These are phyloP conservation scores for Nicotiana tomentosiformis DNA, from an alignment of 257 asterid species.

Conservation along the genomic window DNA sequence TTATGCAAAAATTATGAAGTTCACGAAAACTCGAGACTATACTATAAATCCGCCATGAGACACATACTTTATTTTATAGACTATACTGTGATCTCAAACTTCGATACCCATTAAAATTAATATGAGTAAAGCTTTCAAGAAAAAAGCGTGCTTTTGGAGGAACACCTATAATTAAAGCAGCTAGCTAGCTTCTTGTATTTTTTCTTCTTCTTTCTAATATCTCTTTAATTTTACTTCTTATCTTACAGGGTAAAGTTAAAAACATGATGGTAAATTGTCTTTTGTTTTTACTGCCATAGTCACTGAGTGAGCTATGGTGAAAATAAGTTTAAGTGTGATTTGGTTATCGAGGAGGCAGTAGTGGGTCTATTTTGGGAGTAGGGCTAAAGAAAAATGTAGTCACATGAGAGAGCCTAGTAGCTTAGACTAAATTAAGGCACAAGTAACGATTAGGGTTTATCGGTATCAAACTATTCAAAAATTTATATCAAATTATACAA, in stretches of 20 bases:
- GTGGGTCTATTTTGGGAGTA: constrained; percentile 74
- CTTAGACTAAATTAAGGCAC: constrained; percentile 18
- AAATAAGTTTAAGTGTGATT: constrained; percentile 24
- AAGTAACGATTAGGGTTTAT: constrained; percentile 30
- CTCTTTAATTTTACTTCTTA: neutral
- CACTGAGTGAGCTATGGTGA: constrained; percentile 9
- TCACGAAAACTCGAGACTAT: no score
- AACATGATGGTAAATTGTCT: neutral
- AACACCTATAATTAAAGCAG: neutral
- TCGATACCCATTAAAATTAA: neutral
- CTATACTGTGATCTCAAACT: no score
- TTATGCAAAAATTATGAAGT: no score
- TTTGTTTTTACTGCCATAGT: constrained; percentile 3
- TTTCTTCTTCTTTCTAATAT: neutral
- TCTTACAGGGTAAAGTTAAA: neutral
- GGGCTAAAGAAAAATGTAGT: constrained; percentile 30
- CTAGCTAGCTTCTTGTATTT: constrained; percentile 2
- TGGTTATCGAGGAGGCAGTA: constrained; percentile 42
- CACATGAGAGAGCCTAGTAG: constrained; percentile 26
- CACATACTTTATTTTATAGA: no score
- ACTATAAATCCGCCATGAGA: no score
- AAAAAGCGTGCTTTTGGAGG: neutral
- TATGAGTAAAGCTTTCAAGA: neutral
- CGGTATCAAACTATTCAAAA: neutral
- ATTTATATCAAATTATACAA: no score